A percentile compares a stretch with the other conserved stretches of the same genome.
These are phyloP conservation scores for Ensete glaucum DNA, from an alignment of 176 grass and related monocot genomes.

Conservation along the genomic window DNA sequence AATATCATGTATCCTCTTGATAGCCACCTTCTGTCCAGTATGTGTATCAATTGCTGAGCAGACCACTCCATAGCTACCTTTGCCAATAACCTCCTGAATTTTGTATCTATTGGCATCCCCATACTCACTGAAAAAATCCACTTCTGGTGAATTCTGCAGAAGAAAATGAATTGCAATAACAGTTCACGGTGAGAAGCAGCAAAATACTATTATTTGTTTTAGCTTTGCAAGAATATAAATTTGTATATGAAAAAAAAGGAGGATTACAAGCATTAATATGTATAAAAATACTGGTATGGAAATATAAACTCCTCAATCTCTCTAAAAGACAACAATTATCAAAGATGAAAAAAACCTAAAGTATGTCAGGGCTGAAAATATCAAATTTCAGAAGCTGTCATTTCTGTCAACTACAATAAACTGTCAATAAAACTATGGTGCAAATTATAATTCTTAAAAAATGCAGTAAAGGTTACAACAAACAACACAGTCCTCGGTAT, in stretches of 20 bases:
- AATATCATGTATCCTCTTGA: constrained; percentile 84
- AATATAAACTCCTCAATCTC: neutral
- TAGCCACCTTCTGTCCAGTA: constrained; percentile 82
- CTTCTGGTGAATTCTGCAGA: constrained; percentile 63
- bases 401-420: no score
- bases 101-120: constrained; percentile 68
- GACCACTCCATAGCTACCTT: constrained; percentile 89
- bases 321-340: neutral
- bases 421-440: no score
- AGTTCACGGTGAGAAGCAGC: neutral
- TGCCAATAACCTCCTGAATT: constrained; percentile 82
- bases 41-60: constrained; percentile 81
- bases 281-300: neutral
- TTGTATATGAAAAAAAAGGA: neutral
- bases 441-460: no score
- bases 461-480: no score
- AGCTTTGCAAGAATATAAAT: neutral
- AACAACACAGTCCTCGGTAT: no score
- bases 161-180: neutral
- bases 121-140: constrained; percentile 90
- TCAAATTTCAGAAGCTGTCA: no score
- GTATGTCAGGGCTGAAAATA: no score
- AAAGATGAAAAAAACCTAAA: neutral
- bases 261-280: no score
- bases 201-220: neutral